Base-by-base conservation (phyloP, 257 asterid genomes). In the Buddleja alternifolia region DNA sequence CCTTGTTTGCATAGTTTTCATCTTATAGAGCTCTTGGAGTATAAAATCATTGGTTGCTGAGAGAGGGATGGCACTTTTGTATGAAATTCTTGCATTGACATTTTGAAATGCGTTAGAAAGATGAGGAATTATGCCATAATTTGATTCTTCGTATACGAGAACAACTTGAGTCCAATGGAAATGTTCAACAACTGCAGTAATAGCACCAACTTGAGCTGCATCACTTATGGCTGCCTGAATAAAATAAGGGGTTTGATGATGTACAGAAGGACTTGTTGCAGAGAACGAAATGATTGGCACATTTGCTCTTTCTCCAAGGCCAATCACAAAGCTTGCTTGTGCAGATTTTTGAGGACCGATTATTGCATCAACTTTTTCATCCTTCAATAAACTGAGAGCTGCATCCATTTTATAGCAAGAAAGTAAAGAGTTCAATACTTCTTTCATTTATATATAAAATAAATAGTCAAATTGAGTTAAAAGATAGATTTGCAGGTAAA, bases 1-100 rank as follows among this genome's bases (percentile, higher is more conserved):
- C 53, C 88, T 67, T 4, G 84, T 78, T 53, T 81, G 87, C 80
- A 68, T 87, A 0, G 67, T 63, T 61, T 44, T 74, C 67, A 85
- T 50, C 55, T 63, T 78, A 58, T 45, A 45, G 25, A 83, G 74
- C 66, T 74, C 69, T 1, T 17, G 55, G 34, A 32, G 64, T 11
- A 80, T 69, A 15, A 53, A 55, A 1, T 67, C 62, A n/a, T 80
- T 77, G 3, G 55, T 56, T 3, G 75, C 63, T 20, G 73, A 72
- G 0, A 57, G 8, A 37, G 81, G 58, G 39, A 83, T 47, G 4
- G 52, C 36, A 60, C 21, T 45, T 63, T 56, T 74, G 73, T 73
- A 72, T 19, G 81, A 58, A 15, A 75, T 15, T 50, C 4, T 68
- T 8, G 68, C 62, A 24, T 71, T 15, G 15, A 21, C 66, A 47